Evolutionary conservation across 2,329 filamentous ascomycete genomes (phyloP).

Genomic region (Xylariaceae sp.): DNA sequence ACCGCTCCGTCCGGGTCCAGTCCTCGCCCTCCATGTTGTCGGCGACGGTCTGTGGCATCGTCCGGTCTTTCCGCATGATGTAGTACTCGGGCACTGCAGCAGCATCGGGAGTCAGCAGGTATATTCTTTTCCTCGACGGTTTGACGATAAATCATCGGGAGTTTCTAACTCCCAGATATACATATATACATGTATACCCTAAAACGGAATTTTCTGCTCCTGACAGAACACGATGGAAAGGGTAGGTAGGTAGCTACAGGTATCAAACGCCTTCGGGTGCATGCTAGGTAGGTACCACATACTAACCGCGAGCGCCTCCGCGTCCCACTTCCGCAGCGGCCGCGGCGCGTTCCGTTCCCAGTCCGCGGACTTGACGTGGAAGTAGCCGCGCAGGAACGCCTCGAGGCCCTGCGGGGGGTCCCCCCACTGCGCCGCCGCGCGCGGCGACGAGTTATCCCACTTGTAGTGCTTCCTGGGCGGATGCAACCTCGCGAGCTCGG

Average conservation of each 20-base stretch:
- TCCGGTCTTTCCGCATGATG: slow-evolving; percentile 60
- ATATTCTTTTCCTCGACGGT: too few relatives aligned
- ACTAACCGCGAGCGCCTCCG: slow-evolving; percentile 58
- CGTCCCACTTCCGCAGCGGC: slow-evolving; percentile 58
- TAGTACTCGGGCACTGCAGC: slow-evolving; percentile 75
- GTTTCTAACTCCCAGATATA: too few relatives aligned
- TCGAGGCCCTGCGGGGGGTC: slow-evolving; percentile 45
- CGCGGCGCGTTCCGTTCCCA: slow-evolving; percentile 59
- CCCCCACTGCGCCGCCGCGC: slow-evolving; percentile 52
- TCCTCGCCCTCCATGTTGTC: slow-evolving; percentile 58
- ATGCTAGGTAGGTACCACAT: too few relatives aligned
- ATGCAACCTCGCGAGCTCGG: slow-evolving; percentile 54
- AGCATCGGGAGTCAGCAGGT: too few relatives aligned
- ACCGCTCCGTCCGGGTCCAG: slow-evolving; percentile 44
- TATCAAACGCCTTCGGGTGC: too few relatives aligned
- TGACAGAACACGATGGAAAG: too few relatives aligned
- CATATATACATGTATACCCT: too few relatives aligned
- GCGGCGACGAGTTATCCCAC: slow-evolving; percentile 61
- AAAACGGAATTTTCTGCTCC: too few relatives aligned
- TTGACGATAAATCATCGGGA: too few relatives aligned
- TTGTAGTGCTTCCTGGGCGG: slow-evolving; percentile 71
- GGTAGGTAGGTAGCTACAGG: too few relatives aligned
- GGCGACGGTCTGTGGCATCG: slow-evolving; percentile 62
- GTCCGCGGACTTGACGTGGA: slow-evolving; percentile 67
- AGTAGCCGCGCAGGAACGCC: slow-evolving; percentile 67